Evolutionary conservation across 495 filamentous ascomycete genomes (phyloP).

Genomic region (Cercophora samala): DNA sequence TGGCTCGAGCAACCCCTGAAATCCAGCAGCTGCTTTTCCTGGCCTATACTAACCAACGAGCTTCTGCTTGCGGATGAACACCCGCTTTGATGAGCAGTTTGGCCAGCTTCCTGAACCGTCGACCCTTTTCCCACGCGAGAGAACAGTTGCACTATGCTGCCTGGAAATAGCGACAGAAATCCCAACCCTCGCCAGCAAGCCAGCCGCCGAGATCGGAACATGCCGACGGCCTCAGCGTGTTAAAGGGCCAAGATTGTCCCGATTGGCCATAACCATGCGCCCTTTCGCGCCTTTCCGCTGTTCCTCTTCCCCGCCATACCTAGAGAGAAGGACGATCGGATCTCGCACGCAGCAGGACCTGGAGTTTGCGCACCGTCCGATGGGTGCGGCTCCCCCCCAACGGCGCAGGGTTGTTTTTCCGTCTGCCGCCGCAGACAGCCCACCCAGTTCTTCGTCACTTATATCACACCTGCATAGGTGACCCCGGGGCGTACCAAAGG

Average conservation of each 20-base stretch:
- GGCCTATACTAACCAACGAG: conserved; percentile 5
- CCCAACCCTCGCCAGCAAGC: background rate
- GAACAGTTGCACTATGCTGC: background rate
- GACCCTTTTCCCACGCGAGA: background rate
- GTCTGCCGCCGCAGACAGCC: conserved; percentile 7
- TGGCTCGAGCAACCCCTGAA: background rate
- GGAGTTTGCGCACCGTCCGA: background rate
- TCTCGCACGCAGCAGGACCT: conserved; percentile 10
- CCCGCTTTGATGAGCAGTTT: conserved; percentile 7
- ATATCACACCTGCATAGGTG: conserved; percentile 12
- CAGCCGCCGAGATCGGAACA: conserved; percentile 32
- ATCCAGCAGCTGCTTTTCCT: conserved; percentile 15
- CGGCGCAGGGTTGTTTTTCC: conserved; percentile 5
- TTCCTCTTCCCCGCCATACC: conserved; percentile 15
- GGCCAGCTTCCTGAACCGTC: conserved; percentile 34
- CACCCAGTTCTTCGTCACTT: conserved; percentile 6
- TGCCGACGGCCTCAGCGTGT: conserved; percentile 21
- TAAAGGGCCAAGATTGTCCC: conserved; percentile 19
- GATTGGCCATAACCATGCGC: conserved; percentile 24
- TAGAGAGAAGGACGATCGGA: conserved; percentile 6
- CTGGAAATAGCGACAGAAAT: conserved; percentile 5
- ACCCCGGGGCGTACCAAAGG: background rate
- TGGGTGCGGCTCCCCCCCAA: conserved; percentile 2
- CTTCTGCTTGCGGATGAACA: conserved; percentile 22
- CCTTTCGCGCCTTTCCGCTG: conserved; percentile 13